These are phyloP conservation scores for Starmerella potacharoeniae DNA, from an alignment of 805 yeast genomes.

Conservation along the genomic window DNA sequence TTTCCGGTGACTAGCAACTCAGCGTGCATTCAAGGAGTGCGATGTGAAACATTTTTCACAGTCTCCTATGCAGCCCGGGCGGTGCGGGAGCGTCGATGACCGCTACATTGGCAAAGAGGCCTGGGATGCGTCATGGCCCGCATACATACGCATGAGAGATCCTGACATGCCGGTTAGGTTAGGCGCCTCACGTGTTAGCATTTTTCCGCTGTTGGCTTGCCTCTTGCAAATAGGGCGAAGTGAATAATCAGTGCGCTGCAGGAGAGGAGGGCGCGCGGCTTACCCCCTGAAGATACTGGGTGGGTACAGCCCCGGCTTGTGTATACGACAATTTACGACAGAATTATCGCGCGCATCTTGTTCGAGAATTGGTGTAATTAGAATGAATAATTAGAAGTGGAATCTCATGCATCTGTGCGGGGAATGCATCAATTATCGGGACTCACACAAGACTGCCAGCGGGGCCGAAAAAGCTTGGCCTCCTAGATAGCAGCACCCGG, in stretches of 20 bases:
- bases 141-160: neutral
- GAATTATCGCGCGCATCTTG: neutral
- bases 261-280: neutral
- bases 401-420: no score
- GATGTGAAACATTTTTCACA: no score
- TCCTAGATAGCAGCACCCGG: no score
- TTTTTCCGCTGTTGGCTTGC: neutral
- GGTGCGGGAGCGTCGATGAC: neutral
- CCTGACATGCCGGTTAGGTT: neutral
- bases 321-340: neutral
- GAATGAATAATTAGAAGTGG: no score
- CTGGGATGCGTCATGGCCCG: neutral
- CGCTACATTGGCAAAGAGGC: neutral
- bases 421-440: no score
- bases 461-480: no score
- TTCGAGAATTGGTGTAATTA: no score
- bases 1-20: no score
- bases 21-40: no score
- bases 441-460: no score
- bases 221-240: neutral
- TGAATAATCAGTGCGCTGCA: neutral
- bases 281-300: neutral
- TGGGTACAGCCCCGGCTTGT: neutral
- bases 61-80: neutral
- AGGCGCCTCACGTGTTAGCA: neutral